Conservation (phyloP, 2,329 filamentous ascomycete genomes). For the Penicillium sp. region DNA sequence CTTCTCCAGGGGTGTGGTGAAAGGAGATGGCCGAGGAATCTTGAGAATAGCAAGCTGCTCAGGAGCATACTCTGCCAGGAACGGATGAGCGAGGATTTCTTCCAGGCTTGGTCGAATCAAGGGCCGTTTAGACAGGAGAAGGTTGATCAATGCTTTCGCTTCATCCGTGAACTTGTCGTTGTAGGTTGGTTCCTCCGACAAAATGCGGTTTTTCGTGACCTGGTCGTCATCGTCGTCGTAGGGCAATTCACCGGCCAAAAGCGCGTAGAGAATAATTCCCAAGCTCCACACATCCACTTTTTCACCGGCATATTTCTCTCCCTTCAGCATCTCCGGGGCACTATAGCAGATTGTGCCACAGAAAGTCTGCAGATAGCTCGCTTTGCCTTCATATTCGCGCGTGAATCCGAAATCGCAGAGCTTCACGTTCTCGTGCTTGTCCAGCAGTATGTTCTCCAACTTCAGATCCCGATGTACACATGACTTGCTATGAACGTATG, state of each 20-base stretch:
- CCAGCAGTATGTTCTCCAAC: constrained; percentile 90
- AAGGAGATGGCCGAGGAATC: constrained; percentile 72
- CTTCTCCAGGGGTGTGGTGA: constrained; percentile 81
- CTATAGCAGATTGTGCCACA: constrained; percentile 98
- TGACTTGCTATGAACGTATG: constrained; percentile 89
- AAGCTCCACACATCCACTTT: constrained; percentile 99
- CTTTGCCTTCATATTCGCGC: constrained; percentile 90
- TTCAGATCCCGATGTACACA: constrained; percentile 97
- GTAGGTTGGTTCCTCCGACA: constrained; percentile 79
- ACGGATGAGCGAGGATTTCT: constrained; percentile 83
- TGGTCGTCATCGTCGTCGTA: constrained; percentile 96
- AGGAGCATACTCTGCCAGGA: constrained; percentile 79
- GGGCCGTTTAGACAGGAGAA: constrained; percentile 84
- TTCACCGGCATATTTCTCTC: constrained; percentile 94
- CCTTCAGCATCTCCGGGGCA: constrained; percentile 96
- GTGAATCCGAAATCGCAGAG: constrained; percentile 98
- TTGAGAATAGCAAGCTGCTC: constrained; percentile 87
- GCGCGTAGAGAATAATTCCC: constrained; percentile 81
- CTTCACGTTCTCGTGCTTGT: constrained; percentile 97
- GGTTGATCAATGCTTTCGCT: constrained; percentile 69
- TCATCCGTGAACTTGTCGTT: constrained; percentile 74
- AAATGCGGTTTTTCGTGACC: constrained; percentile 76
- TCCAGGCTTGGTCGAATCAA: constrained; percentile 73
- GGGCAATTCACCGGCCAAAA: constrained; percentile 75
- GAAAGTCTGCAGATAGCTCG: constrained; percentile 93